A percentile compares a stretch with the other conserved stretches of the same genome.
phyloP scores from a whole-genome alignment of 495 filamentous ascomycete genomes.

The Stereocaulon alpinum region DNA sequence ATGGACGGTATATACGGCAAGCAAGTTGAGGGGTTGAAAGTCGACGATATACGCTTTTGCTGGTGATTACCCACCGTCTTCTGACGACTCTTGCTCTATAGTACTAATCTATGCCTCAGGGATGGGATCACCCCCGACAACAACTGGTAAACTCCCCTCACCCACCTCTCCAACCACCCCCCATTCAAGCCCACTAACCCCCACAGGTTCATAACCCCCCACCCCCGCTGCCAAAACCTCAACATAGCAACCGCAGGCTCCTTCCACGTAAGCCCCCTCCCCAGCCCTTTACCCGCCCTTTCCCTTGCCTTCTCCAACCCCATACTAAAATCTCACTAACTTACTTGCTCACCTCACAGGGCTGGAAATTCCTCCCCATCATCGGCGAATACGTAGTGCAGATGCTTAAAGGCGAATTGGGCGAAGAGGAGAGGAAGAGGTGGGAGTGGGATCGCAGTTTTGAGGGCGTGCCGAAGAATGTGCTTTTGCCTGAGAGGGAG shows the following conservation, averaged over 20 bases:
- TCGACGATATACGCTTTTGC: constrained; percentile 5
- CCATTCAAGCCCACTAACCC: background rate
- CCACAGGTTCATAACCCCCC: constrained; percentile 36
- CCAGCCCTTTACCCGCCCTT: background rate
- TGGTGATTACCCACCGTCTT: background rate
- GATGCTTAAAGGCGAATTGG: constrained; percentile 37
- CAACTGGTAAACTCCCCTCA: constrained; percentile 32
- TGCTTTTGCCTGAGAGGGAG: constrained; percentile 6
- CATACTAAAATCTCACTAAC: background rate
- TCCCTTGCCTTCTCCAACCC: background rate
- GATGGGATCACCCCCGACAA: constrained; percentile 20
- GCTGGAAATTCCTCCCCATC: constrained; percentile 52
- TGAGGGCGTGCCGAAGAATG: background rate
- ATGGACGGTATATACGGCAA: constrained; percentile 14
- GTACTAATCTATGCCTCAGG: background rate
- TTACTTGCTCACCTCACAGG: constrained; percentile 31
- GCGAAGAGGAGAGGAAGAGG: constrained; percentile 1
- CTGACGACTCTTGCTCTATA: too few relatives aligned
- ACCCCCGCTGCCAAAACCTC: constrained; percentile 39
- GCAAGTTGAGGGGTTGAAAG: background rate
- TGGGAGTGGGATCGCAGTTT: constrained; percentile 10
- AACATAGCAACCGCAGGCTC: constrained; percentile 37
- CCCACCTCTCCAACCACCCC: background rate
- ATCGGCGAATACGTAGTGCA: constrained; percentile 48
- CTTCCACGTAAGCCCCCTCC: constrained; percentile 5